Base-by-base conservation (phyloP, 257 asterid genomes). In the Echites panduratus region DNA sequence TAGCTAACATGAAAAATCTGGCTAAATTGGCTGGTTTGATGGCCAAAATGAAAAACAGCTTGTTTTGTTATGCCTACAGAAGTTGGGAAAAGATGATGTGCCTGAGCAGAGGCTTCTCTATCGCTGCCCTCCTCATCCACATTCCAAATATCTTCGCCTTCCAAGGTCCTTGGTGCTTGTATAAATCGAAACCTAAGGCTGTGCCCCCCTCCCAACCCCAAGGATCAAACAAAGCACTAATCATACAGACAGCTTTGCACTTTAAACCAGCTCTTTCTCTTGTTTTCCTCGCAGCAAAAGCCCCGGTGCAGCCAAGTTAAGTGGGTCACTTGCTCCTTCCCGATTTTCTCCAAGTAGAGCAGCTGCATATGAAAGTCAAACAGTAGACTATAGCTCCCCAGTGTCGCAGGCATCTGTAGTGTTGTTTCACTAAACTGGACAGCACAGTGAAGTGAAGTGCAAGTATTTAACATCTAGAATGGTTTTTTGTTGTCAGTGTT, bases 201-300 rank as follows among this genome's bases (percentile, higher is more conserved):
- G n/a, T n/a, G n/a, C n/a, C n/a, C n/a, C n/a, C 74, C 16, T 67
- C 57, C 66, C 43, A 49, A 49, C 17, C 0, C 14, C 7, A n/a
- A 1, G 63, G 63, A 57, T 57, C 63, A 57, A 57, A 32, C 1
- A 20, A 61, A 61, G 44, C 22, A 61, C 19, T 22, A 61, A 27
- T 12, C 27, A 80, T 77, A 82, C 84, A 80, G 70, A 65, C 79
- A 14, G 29, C 74, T 77, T n/a, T 70, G 76, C 38, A 24, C 73
- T 48, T 66, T n/a, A 29, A 57, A 54, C 76, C 77, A 48, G 24
- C 77, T 4, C 35, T 62, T 68, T 75, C 58, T 70, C 71, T 47
- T 38, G 57, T 9, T 8, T 6, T 5, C 20, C 66, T 8, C 74
- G 26, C 9, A 43, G 71, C 68, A 54, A 8, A 20, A 54, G 3